Percentiles rank a stretch among this genome's conserved stretches.
Evolutionary conservation across 352 stramenopile genomes (phyloP).

Genomic region (Phytophthora tubulina): DNA sequence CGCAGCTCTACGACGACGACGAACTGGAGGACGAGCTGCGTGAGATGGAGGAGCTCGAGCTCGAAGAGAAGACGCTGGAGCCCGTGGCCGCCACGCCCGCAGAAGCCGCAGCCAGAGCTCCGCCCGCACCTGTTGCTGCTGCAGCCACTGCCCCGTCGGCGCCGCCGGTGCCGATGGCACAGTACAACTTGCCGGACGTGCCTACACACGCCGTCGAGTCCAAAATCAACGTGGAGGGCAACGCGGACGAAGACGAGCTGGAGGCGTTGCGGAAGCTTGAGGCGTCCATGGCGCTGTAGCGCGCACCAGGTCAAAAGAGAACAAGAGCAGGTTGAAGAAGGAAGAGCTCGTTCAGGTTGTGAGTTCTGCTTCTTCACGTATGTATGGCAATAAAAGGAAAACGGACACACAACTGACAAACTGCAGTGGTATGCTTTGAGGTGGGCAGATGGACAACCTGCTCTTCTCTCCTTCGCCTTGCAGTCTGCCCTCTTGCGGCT

Average conservation of each 20-base stretch:
- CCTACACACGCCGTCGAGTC: constrained; percentile 79
- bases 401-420: constrained; percentile 23
- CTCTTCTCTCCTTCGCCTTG: constrained; percentile 15
- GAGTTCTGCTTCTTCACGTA: constrained; percentile 32
- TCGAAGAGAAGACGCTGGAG: constrained; percentile 90
- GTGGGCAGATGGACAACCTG: constrained; percentile 20
- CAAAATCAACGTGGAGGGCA: constrained; percentile 80
- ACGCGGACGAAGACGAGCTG: constrained; percentile 84
- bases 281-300: constrained; percentile 86
- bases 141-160: constrained; percentile 38
- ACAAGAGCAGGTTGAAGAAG: constrained; percentile 15
- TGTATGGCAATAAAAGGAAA: constrained; percentile 47
- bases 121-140: constrained; percentile 36
- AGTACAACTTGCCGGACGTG: constrained; percentile 84
- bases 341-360: not conserved
- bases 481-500: constrained; percentile 19
- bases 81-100: constrained; percentile 41
- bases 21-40: constrained; percentile 96
- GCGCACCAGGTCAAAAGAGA: constrained; percentile 21
- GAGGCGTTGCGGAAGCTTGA: constrained; percentile 87
- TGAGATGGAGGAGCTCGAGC: constrained; percentile 93
- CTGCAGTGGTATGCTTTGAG: constrained; percentile 26
- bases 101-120: constrained; percentile 33
- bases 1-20: constrained; percentile 94
- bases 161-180: constrained; percentile 31